Conservation (phyloP, 2,329 filamentous ascomycete species). For the Fusarium papillatum region DNA sequence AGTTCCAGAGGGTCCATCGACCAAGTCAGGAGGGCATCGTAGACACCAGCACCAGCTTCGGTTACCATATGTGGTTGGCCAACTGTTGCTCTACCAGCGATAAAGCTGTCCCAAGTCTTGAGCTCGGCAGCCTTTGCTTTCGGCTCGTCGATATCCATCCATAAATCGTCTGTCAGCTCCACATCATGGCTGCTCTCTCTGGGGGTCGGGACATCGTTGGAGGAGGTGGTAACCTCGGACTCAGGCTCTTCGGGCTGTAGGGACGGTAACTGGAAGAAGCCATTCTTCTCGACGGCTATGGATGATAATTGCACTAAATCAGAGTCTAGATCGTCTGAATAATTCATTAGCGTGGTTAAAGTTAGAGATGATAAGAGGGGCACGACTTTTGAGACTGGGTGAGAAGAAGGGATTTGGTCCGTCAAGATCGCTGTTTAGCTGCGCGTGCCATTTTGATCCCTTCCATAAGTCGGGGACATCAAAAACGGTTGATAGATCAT, state of each 20-base stretch:
- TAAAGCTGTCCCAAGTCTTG: constrained; percentile 80
- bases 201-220: constrained; percentile 11
- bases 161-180: constrained; percentile 51
- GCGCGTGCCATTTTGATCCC: constrained; percentile 63
- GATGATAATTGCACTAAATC: constrained; percentile 34
- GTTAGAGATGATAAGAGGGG: neutral
- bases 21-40: constrained; percentile 72
- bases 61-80: constrained; percentile 70
- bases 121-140: constrained; percentile 56
- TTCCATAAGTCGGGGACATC: constrained; percentile 73
- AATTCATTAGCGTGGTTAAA: constrained; percentile 1
- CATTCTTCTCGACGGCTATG: constrained; percentile 40
- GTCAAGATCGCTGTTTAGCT: constrained; percentile 32
- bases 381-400: constrained; percentile 51
- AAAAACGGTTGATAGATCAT: constrained; percentile 69
- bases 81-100: constrained; percentile 50
- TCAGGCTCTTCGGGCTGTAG: constrained; percentile 25
- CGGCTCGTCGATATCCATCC: constrained; percentile 58
- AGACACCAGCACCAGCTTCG: constrained; percentile 75
- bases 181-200: constrained; percentile 13
- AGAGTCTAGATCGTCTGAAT: constrained; percentile 25
- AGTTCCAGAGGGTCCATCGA: constrained; percentile 55
- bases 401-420: constrained; percentile 57
- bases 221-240: constrained; percentile 13
- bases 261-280: constrained; percentile 48